Conservation (phyloP, 2,329 filamentous ascomycete genomes). For the Fulvia fulva region DNA sequence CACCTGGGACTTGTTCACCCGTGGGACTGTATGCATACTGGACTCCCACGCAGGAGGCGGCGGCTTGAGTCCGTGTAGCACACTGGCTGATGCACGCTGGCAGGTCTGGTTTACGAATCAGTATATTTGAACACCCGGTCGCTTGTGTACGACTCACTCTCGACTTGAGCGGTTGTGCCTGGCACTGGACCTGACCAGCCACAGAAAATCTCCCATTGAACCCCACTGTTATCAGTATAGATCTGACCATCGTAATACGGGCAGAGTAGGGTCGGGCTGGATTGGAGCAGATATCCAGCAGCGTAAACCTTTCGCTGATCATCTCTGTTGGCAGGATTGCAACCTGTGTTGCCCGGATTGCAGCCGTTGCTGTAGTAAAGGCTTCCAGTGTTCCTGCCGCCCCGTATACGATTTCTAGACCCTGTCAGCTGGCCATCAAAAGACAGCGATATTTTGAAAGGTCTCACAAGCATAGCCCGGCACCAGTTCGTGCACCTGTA, state of each 20-base stretch:
- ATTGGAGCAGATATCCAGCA: neutral
- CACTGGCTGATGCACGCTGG: neutral
- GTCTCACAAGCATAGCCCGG: neutral
- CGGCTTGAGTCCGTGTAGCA: neutral
- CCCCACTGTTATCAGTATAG: neutral
- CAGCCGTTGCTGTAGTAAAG: neutral
- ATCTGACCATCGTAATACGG: neutral
- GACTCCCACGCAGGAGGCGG: neutral
- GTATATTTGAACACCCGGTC: too few species aligned
- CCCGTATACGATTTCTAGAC: too few species aligned
- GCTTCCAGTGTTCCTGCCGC: neutral
- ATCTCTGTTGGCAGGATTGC: neutral
- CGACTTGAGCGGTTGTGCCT: too few species aligned
- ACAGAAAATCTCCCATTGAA: conserved; percentile 1
- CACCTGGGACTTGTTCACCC: neutral
- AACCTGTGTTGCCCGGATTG: neutral
- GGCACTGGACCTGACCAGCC: too few species aligned
- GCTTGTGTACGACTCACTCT: too few species aligned
- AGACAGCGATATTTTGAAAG: neutral
- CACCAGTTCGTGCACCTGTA: neutral
- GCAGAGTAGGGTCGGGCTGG: conserved; percentile 1
- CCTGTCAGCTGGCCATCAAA: neutral
- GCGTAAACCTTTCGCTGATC: too few species aligned
- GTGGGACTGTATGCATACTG: neutral
- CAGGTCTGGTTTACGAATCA: neutral